Evolutionary conservation across 2,329 filamentous ascomycete genomes (phyloP), one percentile per base, ranked within the genome.

Genomic region (Aspergillus neotritici): DNA sequence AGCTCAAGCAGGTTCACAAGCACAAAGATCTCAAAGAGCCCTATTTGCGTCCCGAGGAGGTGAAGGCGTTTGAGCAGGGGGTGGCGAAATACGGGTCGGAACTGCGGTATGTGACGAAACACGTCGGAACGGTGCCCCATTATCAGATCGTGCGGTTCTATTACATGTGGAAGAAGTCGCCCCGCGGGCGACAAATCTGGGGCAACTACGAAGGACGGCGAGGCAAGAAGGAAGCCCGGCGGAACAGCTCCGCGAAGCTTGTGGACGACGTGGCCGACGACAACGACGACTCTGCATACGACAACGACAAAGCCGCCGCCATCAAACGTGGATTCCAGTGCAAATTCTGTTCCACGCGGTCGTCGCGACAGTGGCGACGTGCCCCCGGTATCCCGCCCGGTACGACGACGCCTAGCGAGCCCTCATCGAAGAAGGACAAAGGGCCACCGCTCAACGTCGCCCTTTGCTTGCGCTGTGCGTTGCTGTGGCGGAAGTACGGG

Each of bases 101-200:
- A 67, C 81, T 94, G 56, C 79, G 87, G 52, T 78, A 79, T 36
- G 84, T 97, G 47, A 88, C 83, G 52, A 83, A 86, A 54, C 86
- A 95, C 63, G 87, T 96, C 57, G 68, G 69, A n/a, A 87, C 84
- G 0, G 80, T 93, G 54, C 81, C 80, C 32, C 82, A 89, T 49
- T 82, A 84, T 39, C 80, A 87, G 46, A 84, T 96, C 49, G 88
- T 94, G 17, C 86, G 93, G 3, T 94, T 86, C 62, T 98, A 97
- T 67, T 98, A 98, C 64, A 87, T 87, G 52, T 98, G 93, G 93
- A 98, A 98, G 71, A 97, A 97, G 68, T 88, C 88, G 0, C 78
- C 84, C 2, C 82, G 84, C 46, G 93, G 93, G 32, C 83, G 80
- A 60, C 82, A 93, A 55, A 82, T 98, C 15, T 96, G 93, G 90